Percentiles rank a stretch among this genome's conserved stretches.
These are phyloP conservation scores for Fusarium sp. DNA, from an alignment of 2,329 filamentous ascomycete species.

Conservation along the genomic window DNA sequence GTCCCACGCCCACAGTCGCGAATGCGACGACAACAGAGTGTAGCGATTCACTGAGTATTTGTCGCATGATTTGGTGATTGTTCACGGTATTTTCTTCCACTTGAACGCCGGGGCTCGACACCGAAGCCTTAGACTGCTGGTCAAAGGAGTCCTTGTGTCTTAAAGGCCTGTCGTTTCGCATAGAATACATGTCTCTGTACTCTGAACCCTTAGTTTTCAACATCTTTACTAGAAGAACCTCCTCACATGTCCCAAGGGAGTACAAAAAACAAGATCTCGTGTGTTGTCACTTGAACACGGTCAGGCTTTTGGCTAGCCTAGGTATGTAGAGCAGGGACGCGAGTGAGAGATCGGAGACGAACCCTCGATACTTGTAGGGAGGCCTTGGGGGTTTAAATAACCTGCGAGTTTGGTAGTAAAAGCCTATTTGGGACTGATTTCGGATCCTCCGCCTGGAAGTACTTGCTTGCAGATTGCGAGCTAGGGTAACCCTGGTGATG, in stretches of 20 bases:
- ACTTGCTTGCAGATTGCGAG: not conserved
- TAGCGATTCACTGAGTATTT: not conserved
- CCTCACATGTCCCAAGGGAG: not conserved
- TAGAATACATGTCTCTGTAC: not conserved
- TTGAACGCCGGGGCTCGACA: accelerated
- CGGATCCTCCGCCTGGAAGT: too few species aligned
- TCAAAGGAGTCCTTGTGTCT: not conserved
- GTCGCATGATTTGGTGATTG: not conserved
- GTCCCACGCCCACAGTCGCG: not conserved
- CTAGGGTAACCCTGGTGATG: not conserved
- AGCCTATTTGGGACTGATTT: not conserved
- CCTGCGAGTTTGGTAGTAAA: not conserved
- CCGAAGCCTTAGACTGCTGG: too few species aligned
- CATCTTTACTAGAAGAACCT: not conserved
- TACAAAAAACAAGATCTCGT: not conserved
- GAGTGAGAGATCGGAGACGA: not conserved
- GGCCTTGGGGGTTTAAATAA: not conserved
- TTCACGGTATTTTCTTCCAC: not conserved
- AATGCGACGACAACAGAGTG: not conserved
- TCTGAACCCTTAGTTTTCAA: not conserved
- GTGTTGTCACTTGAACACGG: not conserved
- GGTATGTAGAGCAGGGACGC: not conserved
- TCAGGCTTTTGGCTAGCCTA: not conserved
- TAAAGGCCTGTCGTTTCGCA: not conserved
- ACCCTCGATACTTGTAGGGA: not conserved